These are phyloP conservation scores for Periconia digitata DNA, from an alignment of 2,329 filamentous ascomycete species.

Conservation along the genomic window DNA sequence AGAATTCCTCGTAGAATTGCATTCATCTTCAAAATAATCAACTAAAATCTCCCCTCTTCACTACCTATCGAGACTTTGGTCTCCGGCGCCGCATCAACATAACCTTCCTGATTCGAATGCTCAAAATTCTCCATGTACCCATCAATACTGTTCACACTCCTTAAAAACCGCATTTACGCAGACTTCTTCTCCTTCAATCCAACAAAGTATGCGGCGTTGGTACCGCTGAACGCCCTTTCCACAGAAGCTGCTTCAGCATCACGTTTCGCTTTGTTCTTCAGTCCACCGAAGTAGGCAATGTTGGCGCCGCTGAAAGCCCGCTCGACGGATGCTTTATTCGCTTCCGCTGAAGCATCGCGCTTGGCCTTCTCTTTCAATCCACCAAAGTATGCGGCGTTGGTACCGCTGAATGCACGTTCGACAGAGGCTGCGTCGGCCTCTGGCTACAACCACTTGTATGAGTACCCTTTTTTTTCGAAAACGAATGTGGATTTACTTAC, in stretches of 20 bases:
- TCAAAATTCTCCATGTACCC: too few species aligned
- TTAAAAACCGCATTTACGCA: too few species aligned
- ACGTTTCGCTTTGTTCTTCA: neutral
- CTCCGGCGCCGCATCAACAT: too few species aligned
- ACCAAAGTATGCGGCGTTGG: neutral
- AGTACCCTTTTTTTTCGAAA: neutral
- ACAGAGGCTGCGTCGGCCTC: neutral
- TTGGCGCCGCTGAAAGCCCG: neutral
- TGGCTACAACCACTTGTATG: too few species aligned
- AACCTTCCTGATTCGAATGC: too few species aligned
- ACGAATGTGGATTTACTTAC: neutral
- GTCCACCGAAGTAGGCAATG: neutral
- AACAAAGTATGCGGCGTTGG: neutral
- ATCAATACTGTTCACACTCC: too few species aligned
- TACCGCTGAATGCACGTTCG: neutral
- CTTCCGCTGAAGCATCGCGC: neutral
- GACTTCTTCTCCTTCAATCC: constrained; percentile 1
- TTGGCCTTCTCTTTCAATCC: neutral
- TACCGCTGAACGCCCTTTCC: neutral
- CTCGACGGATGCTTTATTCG: neutral
- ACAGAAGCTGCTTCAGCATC: neutral
- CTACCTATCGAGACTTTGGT: too few species aligned
- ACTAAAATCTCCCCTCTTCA: too few species aligned
- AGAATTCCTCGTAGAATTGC: too few species aligned
- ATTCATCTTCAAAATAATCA: too few species aligned